A percentile compares a stretch with the other conserved stretches of the same genome.
phyloP scores from a whole-genome alignment of 495 filamentous ascomycete species.

The Talaromyces liani region DNA sequence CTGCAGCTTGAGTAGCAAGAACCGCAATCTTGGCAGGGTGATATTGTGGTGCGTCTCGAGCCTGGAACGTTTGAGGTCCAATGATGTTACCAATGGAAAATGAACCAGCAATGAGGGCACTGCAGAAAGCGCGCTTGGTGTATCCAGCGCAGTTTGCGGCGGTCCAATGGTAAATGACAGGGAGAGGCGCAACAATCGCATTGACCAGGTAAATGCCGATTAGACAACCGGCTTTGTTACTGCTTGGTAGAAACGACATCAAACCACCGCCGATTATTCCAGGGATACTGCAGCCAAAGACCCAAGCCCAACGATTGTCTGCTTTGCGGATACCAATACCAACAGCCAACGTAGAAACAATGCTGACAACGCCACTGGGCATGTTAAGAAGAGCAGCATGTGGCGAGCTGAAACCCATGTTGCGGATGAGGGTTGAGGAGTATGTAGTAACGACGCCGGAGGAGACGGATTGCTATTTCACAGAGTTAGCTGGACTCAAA shows the following conservation, averaged over 20 bases:
- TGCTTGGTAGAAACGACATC: conserved; percentile 49
- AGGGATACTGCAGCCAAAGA: conserved; percentile 33
- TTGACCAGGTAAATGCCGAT: conserved; percentile 62
- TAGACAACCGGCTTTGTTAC: conserved; percentile 41
- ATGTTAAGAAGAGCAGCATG: conserved; percentile 55
- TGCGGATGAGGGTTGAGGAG: conserved; percentile 50
- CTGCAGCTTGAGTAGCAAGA: conserved; percentile 38
- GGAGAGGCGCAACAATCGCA: conserved; percentile 33
- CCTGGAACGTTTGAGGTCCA: conserved; percentile 51
- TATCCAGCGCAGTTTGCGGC: conserved; percentile 41
- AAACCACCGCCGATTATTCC: conserved; percentile 50
- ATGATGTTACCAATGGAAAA: conserved; percentile 59
- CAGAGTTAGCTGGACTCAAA: background rate
- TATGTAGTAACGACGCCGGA: conserved; percentile 56
- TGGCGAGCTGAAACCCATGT: conserved; percentile 49
- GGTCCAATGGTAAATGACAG: conserved; percentile 42
- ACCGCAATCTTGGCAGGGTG: conserved; percentile 57
- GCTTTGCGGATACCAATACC: conserved; percentile 36
- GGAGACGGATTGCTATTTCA: conserved; percentile 42
- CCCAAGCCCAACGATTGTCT: conserved; percentile 45
- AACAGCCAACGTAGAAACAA: conserved; percentile 46
- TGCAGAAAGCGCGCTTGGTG: conserved; percentile 46
- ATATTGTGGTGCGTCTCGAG: conserved; percentile 26
- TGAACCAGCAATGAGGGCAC: conserved; percentile 47
- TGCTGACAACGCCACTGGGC: conserved; percentile 52